These are phyloP conservation scores for Schizophyllum commune DNA, from an alignment of 1,284 basidiomycete species.

Conservation along the genomic window DNA sequence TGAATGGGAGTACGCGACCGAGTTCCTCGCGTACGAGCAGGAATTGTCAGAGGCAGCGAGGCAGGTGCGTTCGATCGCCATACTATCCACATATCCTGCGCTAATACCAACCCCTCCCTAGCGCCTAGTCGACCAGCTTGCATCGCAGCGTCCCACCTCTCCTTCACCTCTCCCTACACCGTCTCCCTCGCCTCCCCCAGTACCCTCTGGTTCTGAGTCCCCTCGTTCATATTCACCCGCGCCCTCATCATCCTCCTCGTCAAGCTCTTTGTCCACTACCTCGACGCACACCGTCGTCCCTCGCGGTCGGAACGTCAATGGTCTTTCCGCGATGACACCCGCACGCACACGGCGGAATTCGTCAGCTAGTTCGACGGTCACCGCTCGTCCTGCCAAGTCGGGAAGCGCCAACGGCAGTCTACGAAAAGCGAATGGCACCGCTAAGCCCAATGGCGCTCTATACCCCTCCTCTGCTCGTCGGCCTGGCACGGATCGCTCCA, in stretches of 20 bases:
- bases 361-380: constrained; percentile 26
- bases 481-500: constrained; percentile 6
- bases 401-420: constrained; percentile 6
- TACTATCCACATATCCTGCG: background rate
- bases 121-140: background rate
- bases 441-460: no score
- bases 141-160: no score
- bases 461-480: no score
- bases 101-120: background rate
- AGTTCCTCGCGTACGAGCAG: constrained; percentile 64
- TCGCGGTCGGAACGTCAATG: constrained; percentile 13
- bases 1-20: constrained; percentile 71
- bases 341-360: constrained; percentile 18
- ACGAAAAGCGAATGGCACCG: no score
- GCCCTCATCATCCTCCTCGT: constrained; percentile 44
- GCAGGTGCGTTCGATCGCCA: constrained; percentile 34
- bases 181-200: background rate
- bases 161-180: no score
- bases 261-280: constrained; percentile 48
- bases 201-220: constrained; percentile 10
- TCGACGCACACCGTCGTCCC: constrained; percentile 50
- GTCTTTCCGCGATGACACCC: constrained; percentile 12
- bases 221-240: constrained; percentile 37
- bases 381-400: constrained; percentile 19
- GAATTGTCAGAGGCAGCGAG: constrained; percentile 46